phyloP scores from a whole-genome alignment of 2,329 filamentous ascomycete species.

The Verticillium longisporum region DNA sequence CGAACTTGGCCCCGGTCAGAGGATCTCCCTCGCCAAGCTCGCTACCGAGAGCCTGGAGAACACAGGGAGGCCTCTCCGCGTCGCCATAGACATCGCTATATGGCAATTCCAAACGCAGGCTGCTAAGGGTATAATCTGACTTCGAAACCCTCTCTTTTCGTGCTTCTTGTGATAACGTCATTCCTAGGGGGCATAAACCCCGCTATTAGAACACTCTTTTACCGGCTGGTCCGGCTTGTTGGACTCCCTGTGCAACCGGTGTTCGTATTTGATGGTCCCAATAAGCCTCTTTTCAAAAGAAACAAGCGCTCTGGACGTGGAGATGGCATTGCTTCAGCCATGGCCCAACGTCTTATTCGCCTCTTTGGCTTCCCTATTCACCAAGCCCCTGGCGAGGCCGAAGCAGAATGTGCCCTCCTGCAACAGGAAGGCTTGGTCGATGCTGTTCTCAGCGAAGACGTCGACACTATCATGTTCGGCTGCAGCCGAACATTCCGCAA shows the following conservation, averaged over 20 bases:
- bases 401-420: constrained; percentile 87
- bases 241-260: constrained; percentile 74
- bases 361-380: constrained; percentile 81
- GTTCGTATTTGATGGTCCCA: constrained; percentile 84
- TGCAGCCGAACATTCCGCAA: constrained; percentile 72
- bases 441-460: constrained; percentile 91
- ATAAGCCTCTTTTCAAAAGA: constrained; percentile 82
- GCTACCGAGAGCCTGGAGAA: constrained; percentile 69
- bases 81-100: constrained; percentile 92
- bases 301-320: constrained; percentile 67
- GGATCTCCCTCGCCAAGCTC: constrained; percentile 76
- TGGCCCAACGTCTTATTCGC: constrained; percentile 76
- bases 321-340: constrained; percentile 60
- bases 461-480: constrained; percentile 97
- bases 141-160: not conserved
- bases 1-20: constrained; percentile 75
- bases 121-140: constrained; percentile 52
- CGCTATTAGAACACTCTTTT: constrained; percentile 86
- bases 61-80: constrained; percentile 65
- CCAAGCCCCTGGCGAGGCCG: constrained; percentile 87
- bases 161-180: constrained; percentile 4
- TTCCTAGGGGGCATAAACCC: constrained; percentile 72
- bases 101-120: constrained; percentile 95
- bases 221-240: constrained; percentile 73
- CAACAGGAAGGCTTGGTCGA: constrained; percentile 81